Base-by-base conservation (phyloP, 441 rosid species). In the Adansonia rubrostipa region DNA sequence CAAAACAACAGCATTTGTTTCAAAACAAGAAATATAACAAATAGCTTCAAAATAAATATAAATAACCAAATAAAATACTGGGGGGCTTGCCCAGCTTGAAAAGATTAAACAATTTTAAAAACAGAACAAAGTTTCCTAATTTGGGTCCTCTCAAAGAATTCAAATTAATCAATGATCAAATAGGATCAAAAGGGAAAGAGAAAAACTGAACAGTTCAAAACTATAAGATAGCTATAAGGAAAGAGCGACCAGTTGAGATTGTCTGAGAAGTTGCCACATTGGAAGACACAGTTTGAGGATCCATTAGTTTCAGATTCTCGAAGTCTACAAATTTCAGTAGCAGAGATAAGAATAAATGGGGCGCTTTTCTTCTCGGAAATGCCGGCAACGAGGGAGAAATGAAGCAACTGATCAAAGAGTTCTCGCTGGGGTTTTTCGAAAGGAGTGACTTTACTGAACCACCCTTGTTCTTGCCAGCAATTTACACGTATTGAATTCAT, bases 241-340 rank as follows among this genome's bases (percentile, higher is more conserved):
- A 75, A 75, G 56, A 48, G 24, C 57, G 75, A 83, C 88, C 84
- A 40, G 80, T 7, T 45, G 76, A 19, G 48, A 78, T 20, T 71
- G 76, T 40, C 44, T 28, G 83, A 70, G 83, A 68, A 50, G 4
- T 33, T 77, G 82, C 82, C 65, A 80, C 66, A 48, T 24, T 77
- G 72, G 78, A 83, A 65, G 86, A 80, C 42, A 75, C 76, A 60
- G 81, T 69, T 10, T n/a, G 48, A 80, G 73, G 73, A 75, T 54
- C 81, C 85, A 83, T 81, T 78, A 79, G 17, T 20, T 51, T 11
- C 13, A 42, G 24, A 3, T 57, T 13, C 17, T 44, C 9, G 20
- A 57, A 73, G 6, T 9, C n/a, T 36, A 9, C 28, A 72, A 17
- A 4, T n/a, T 14, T 24, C 17, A 70, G 36, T 24, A n/a, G 44